Base-by-base conservation (phyloP, 2,329 filamentous ascomycete species). In the Penicillium vulpinum region DNA sequence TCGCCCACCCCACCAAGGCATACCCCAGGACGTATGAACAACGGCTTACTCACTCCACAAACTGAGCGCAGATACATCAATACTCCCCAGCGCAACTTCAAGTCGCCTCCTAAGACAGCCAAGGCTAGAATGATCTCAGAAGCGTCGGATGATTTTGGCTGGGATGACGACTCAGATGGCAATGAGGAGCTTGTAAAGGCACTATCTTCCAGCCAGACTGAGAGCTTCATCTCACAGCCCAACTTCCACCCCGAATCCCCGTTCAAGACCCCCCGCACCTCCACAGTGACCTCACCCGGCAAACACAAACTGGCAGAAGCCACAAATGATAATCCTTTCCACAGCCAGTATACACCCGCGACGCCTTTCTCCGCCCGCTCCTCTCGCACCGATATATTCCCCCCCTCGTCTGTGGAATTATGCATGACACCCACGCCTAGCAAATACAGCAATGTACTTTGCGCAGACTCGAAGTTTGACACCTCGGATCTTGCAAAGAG, bases 151-250 rank as follows among this genome's bases (percentile, higher is more conserved):
- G 69, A 69, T 10, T 75, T 74, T 44, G 70, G 69, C 5, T 77
- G 74, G 75, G 70, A 74, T 8, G 68, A 72, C 2, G 68, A 68
- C 29, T 65, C 71, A 6, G 72, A 75, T 11, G 71, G 74, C 6
- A 68, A 72, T 18, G 67, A 61, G 13, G 64, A 67, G 18, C 29
- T 71, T 1, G 7, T 64, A 3, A 50, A 65, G 10, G 47, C 48
- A 5, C 31, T 59, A 2, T 35, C 45, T 4, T 57, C 58, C 16
- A 64, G 51, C 18, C 54, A 62, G 24, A 57, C 52, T 2, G 55
- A 63, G 31, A 22, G 18, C 31, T 55, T 66, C n/a, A 29, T 65
- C 2, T 62, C 64, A 4, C 69, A 70, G 60, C 74, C 63, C 22
- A 69, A 67, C 51, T 72, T 72, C 57, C 67, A 62, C 36, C 67